phyloP scores from a whole-genome alignment of 192 early-diverging fungal genomes.

The Coemansia sp. region DNA sequence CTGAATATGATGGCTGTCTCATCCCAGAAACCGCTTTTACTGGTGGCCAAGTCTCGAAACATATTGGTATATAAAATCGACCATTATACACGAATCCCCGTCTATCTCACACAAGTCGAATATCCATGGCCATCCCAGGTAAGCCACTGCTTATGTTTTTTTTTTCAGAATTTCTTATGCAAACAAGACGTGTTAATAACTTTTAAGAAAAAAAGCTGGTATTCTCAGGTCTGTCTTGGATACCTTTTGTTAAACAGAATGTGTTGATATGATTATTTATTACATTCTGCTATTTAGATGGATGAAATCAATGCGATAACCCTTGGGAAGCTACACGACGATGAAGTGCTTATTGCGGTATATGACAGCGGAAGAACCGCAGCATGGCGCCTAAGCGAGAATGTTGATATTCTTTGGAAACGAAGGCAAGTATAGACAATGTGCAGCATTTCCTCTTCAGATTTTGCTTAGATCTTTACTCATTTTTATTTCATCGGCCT shows the following conservation, averaged over 20 bases:
- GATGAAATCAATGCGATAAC: constrained; percentile 48
- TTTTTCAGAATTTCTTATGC: neutral
- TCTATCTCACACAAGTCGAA: constrained; percentile 4
- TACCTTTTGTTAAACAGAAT: no score
- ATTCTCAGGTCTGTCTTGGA: neutral
- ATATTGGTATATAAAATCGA: constrained; percentile 23
- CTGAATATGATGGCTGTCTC: constrained; percentile 45
- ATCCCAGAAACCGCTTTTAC: constrained; percentile 15
- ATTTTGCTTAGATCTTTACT: neutral
- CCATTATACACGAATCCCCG: constrained; percentile 26
- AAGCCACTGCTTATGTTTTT: neutral
- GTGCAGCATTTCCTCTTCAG: neutral
- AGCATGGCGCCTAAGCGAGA: constrained; percentile 19
- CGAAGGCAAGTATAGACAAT: constrained; percentile 11
- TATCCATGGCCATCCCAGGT: constrained; percentile 19
- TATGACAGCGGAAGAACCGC: constrained; percentile 38
- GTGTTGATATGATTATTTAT: no score
- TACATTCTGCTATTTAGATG: constrained; percentile 3
- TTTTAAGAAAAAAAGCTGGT: no score
- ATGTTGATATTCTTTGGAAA: constrained; percentile 31
- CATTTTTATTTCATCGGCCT: neutral
- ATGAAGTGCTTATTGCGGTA: constrained; percentile 32
- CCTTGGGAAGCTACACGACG: constrained; percentile 9
- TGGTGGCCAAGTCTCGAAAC: constrained; percentile 22
- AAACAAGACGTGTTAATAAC: no score